phyloP scores from a whole-genome alignment of 2,329 filamentous ascomycete genomes.

The Talaromyces albobiverticillius region DNA sequence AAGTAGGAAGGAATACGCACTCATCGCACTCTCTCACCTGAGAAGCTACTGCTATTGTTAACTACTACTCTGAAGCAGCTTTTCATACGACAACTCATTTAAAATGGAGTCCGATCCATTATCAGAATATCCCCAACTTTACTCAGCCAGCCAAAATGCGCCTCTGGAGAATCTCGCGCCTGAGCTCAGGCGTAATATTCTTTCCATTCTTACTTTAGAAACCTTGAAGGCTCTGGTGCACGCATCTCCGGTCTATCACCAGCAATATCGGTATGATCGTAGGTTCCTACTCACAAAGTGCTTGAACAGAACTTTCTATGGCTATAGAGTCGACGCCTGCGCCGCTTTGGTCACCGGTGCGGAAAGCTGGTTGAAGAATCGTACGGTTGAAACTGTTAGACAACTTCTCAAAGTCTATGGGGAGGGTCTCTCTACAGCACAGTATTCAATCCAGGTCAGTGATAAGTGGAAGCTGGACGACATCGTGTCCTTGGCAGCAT shows the following conservation, averaged over 20 bases:
- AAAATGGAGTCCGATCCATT: too few relatives aligned
- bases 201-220: constrained; percentile 18
- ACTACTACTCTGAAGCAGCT: too few relatives aligned
- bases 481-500: background rate
- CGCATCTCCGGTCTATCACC: constrained; percentile 25
- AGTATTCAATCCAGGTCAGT: too few relatives aligned
- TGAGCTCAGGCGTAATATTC: constrained; percentile 23
- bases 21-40: too few relatives aligned
- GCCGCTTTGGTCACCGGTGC: constrained; percentile 8
- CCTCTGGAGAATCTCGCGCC: constrained; percentile 19
- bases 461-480: constrained; percentile 7
- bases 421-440: too few relatives aligned
- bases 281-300: constrained; percentile 18
- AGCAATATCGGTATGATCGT: constrained; percentile 24
- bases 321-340: constrained; percentile 16
- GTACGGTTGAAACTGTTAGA: background rate
- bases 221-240: constrained; percentile 21
- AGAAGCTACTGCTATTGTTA: too few relatives aligned
- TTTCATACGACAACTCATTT: too few relatives aligned
- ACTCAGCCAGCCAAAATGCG: background rate
- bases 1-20: too few relatives aligned
- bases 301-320: constrained; percentile 19
- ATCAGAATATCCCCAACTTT: too few relatives aligned
- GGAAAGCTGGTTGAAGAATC: background rate
- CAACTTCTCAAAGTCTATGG: too few relatives aligned